These are phyloP conservation scores for Penstemon davidsonii DNA, from an alignment of 257 asterid species.

Conservation along the genomic window DNA sequence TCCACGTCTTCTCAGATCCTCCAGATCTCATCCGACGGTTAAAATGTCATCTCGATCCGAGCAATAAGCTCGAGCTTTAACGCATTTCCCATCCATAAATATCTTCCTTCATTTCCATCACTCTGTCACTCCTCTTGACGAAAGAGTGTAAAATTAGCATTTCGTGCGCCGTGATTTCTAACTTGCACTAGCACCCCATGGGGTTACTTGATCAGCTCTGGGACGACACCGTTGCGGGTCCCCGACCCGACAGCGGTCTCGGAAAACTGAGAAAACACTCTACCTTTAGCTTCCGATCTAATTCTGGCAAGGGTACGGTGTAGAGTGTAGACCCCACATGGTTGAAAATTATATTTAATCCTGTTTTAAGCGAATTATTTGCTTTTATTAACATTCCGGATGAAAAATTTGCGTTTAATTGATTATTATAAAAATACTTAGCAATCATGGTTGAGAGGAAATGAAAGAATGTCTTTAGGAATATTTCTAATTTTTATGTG, in stretches of 20 bases:
- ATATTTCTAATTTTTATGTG: too few relatives aligned
- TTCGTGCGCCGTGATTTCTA: slow-evolving; percentile 10
- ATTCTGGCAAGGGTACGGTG: slow-evolving; percentile 75
- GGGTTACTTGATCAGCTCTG: slow-evolving; percentile 87
- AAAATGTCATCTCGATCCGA: neutral
- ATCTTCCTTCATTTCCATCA: neutral
- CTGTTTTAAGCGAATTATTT: neutral
- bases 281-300: slow-evolving; percentile 56
- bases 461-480: too few relatives aligned
- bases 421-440: too few relatives aligned
- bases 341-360: neutral
- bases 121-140: slow-evolving; percentile 1
- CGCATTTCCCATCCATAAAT: neutral
- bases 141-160: neutral
- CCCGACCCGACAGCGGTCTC: slow-evolving; percentile 80
- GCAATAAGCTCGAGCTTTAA: neutral
- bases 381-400: too few relatives aligned
- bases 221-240: slow-evolving; percentile 95
- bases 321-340: neutral
- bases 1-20: neutral
- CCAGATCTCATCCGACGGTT: slow-evolving; percentile 22
- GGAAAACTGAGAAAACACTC: slow-evolving; percentile 76
- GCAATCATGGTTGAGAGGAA: too few relatives aligned
- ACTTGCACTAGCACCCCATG: slow-evolving; percentile 39
- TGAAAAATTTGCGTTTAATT: too few relatives aligned